A percentile compares a stretch with the other conserved stretches of the same genome.
phyloP scores from a whole-genome alignment of 495 filamentous ascomycete genomes.

The Xanthoparmelia taractica region DNA sequence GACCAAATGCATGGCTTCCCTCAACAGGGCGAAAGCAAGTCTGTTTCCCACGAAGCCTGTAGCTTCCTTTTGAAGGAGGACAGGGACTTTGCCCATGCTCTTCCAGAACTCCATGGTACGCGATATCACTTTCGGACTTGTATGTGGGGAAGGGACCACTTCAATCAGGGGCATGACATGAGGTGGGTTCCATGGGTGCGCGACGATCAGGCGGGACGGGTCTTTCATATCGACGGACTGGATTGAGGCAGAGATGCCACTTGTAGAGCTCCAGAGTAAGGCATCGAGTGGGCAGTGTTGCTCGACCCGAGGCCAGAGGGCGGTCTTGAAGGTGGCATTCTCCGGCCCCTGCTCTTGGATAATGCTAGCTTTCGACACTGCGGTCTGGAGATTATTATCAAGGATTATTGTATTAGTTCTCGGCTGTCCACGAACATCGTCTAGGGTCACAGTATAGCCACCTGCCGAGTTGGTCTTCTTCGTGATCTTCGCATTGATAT shows the following conservation, averaged over 20 bases:
- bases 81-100: constrained; percentile 40
- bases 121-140: constrained; percentile 34
- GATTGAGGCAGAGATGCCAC: constrained; percentile 46
- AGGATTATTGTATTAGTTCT: constrained; percentile 28
- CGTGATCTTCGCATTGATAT: constrained; percentile 1
- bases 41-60: constrained; percentile 47
- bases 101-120: constrained; percentile 44
- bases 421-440: background rate
- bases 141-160: constrained; percentile 44
- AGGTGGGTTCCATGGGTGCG: constrained; percentile 58
- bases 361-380: constrained; percentile 41
- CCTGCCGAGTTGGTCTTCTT: background rate
- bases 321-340: constrained; percentile 41
- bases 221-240: constrained; percentile 38
- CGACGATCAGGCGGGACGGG: constrained; percentile 42
- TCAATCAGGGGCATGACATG: constrained; percentile 58
- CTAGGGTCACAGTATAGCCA: background rate
- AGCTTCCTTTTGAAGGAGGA: constrained; percentile 48
- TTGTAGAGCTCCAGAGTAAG: constrained; percentile 51
- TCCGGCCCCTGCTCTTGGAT: constrained; percentile 56
- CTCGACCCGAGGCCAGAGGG: constrained; percentile 45
- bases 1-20: constrained; percentile 43
- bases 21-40: constrained; percentile 41
- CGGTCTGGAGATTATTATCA: constrained; percentile 34
- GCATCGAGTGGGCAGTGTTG: constrained; percentile 30